Evolutionary conservation across 1,284 basidiomycete species (phyloP).

Genomic region (Sphaerobolus stellatus): DNA sequence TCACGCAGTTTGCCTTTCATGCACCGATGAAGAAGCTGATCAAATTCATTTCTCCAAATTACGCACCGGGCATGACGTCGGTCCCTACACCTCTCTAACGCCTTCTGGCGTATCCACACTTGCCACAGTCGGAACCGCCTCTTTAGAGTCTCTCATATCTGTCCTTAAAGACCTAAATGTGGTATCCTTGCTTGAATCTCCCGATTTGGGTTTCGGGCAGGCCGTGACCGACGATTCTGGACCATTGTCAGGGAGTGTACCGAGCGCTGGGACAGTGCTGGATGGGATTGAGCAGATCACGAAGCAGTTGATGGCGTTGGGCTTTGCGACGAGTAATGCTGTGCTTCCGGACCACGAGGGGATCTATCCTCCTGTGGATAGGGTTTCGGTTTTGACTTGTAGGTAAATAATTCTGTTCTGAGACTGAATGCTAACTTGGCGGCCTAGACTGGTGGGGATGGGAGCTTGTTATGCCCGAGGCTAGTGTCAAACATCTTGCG

Average conservation of each 20-base stretch:
- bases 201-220: constrained; percentile 61
- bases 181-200: constrained; percentile 52
- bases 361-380: constrained; percentile 70
- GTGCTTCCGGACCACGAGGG: constrained; percentile 68
- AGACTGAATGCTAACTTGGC: constrained; percentile 5
- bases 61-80: constrained; percentile 6
- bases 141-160: constrained; percentile 48
- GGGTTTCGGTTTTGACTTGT: constrained; percentile 79
- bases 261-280: constrained; percentile 68
- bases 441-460: constrained; percentile 79
- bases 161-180: constrained; percentile 58
- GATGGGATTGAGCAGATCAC: constrained; percentile 68
- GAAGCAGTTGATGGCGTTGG: constrained; percentile 71
- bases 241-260: constrained; percentile 64
- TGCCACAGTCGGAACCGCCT: constrained; percentile 46
- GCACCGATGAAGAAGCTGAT: constrained; percentile 59
- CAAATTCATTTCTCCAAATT: constrained; percentile 53
- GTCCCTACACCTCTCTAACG: constrained; percentile 3
- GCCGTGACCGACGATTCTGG: constrained; percentile 46
- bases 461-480: constrained; percentile 67
- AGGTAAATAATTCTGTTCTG: constrained; percentile 24
- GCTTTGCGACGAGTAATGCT: constrained; percentile 68
- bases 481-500: constrained; percentile 58
- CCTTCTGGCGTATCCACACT: constrained; percentile 15
- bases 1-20: constrained; percentile 69